Evolutionary conservation across 495 filamentous ascomycete species (phyloP).

Genomic region (Daldinia vernicosa): DNA sequence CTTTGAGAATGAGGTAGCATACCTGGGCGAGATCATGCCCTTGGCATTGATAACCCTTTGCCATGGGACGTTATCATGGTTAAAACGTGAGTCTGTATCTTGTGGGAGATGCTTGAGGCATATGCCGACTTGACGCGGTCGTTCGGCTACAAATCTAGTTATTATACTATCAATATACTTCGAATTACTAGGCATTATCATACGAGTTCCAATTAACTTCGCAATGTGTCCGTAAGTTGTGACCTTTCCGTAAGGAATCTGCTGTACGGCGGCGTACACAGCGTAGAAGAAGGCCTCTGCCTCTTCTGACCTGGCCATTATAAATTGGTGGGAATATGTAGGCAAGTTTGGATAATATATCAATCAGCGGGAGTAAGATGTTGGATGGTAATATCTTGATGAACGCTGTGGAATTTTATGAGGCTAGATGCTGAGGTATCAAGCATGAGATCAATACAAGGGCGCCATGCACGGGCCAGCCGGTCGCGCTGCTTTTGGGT

Average conservation of each 20-base stretch:
- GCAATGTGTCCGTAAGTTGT: slow-evolving; percentile 94
- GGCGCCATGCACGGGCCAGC: slow-evolving; percentile 25
- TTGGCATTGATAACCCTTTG: slow-evolving; percentile 90
- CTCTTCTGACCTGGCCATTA: slow-evolving; percentile 82
- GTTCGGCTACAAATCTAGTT: slow-evolving; percentile 60
- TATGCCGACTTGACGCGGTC: slow-evolving; percentile 84
- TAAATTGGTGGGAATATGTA: too few species aligned
- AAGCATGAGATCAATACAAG: slow-evolving; percentile 28
- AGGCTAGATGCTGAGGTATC: not conserved
- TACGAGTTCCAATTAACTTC: slow-evolving; percentile 79
- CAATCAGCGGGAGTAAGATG: not conserved
- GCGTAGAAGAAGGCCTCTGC: slow-evolving; percentile 83
- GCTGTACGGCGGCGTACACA: slow-evolving; percentile 83
- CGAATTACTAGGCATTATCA: slow-evolving; percentile 42
- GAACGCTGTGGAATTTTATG: not conserved
- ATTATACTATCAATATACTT: not conserved
- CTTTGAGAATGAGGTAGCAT: not conserved
- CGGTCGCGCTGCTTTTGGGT: not conserved
- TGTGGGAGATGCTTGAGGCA: slow-evolving; percentile 84
- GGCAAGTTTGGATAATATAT: not conserved
- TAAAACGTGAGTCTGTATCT: slow-evolving; percentile 60
- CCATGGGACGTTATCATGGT: slow-evolving; percentile 87
- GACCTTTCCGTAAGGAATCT: slow-evolving; percentile 83
- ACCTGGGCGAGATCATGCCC: slow-evolving; percentile 87
- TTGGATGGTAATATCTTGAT: not conserved